Evolutionary conservation across 495 filamentous ascomycete genomes (phyloP), one percentile per base, ranked within the genome.

Genomic region (Trichoderma gamsii): DNA sequence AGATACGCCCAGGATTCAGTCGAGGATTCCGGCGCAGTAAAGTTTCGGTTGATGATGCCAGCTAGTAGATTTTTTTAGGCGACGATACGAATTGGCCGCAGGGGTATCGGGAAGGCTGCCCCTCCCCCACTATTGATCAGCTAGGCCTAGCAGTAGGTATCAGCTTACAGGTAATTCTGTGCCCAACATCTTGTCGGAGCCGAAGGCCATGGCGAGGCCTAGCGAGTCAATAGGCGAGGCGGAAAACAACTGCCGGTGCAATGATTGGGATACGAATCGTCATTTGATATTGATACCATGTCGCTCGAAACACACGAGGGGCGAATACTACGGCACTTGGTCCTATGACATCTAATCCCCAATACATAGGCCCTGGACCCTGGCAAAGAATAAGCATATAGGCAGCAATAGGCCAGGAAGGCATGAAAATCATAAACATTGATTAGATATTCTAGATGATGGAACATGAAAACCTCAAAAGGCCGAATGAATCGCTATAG

Each of bases 81-180:
- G 23, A 25, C 56, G 13, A 61, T 61, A 11, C 35, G 35, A 38
- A 15, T 16, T 27, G n/a, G 56, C 23, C 23, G 56, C 56, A 61
- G 56, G 56, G 56, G 56, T 61, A 61, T 61, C 56, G 56, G 35
- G 56, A 61, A 61, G 56, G 56, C 56, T 52, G 49, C 49, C 49
- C 21, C 49, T 21, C 49, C 49, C 49, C n/a, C 49, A 38, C 44
- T 49, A 18, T 59, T 59, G 51, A 25, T 59, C 21, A 15, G 44
- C 44, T 49, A n/a, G n/a, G n/a, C 44, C 18, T 9, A 15, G n/a
- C 44, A 4, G 15, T 11, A 13, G 25, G 23, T 15, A 12, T 61
- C 56, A 61, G 56, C 56, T 61, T 27, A 61, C 56, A 18, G 3
- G n/a, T 6, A 61, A 32, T 15, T 61, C 23, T 61, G 8, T 21